Evolutionary conservation across 768 basidiomycete genomes (phyloP).

Genomic region (Trametes maxima): DNA sequence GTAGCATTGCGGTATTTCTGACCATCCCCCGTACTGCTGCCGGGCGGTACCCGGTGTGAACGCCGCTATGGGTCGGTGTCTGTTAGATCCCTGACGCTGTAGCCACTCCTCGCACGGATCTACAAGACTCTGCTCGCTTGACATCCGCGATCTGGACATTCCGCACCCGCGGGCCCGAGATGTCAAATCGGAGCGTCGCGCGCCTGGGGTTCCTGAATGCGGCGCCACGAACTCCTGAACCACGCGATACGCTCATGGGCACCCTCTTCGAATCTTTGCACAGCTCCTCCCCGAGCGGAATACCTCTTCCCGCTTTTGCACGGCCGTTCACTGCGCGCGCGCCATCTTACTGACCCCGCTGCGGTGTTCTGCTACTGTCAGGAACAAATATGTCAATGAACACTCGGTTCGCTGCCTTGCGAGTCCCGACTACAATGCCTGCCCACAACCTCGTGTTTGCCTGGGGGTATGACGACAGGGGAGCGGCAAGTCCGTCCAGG

Average conservation of each 20-base stretch:
- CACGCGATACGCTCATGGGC: conserved; percentile 6
- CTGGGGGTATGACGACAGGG: conserved; percentile 16
- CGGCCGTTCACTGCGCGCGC: background rate
- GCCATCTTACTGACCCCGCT: background rate
- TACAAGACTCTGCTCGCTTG: conserved; percentile 12
- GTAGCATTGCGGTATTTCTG: background rate
- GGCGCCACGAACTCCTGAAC: conserved; percentile 1
- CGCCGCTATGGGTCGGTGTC: background rate
- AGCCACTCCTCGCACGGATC: conserved; percentile 8
- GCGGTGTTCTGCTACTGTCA: conserved; percentile 10
- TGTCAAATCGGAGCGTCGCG: conserved; percentile 2
- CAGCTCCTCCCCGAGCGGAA: background rate
- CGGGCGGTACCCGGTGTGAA: background rate
- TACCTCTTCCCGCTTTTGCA: background rate
- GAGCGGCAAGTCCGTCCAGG: background rate
- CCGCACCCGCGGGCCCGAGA: background rate
- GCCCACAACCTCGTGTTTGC: conserved; percentile 16
- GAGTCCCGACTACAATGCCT: background rate
- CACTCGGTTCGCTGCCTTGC: background rate
- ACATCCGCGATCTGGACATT: conserved; percentile 2
- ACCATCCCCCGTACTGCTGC: background rate
- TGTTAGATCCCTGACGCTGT: conserved; percentile 4
- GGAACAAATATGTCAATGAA: conserved; percentile 9
- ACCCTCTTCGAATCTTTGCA: conserved; percentile 6
- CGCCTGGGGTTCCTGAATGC: background rate